Evolutionary conservation across 2,329 filamentous ascomycete genomes (phyloP).

Genomic region (Thermothelomyces thermophilus): DNA sequence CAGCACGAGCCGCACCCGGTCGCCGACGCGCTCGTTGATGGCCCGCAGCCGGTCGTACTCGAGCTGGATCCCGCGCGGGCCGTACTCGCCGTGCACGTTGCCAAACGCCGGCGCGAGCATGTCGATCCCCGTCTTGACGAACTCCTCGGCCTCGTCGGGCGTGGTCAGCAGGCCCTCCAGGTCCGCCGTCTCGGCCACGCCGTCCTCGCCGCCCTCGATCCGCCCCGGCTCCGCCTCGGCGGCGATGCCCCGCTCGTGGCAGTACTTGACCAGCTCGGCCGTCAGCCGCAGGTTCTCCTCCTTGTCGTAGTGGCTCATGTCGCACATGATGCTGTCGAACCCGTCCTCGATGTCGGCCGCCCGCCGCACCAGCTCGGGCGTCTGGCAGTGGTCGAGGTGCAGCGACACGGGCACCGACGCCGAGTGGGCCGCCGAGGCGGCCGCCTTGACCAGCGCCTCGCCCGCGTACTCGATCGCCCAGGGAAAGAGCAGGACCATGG

Average conservation of each 20-base stretch:
- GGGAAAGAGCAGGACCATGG: constrained; percentile 68
- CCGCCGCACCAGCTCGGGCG: constrained; percentile 52
- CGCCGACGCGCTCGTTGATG: constrained; percentile 39
- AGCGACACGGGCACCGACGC: constrained; percentile 55
- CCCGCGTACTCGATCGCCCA: constrained; percentile 65
- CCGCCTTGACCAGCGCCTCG: constrained; percentile 47
- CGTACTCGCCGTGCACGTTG: constrained; percentile 70
- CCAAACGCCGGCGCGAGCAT: constrained; percentile 70
- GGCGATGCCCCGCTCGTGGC: constrained; percentile 56
- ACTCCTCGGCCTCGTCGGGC: constrained; percentile 61
- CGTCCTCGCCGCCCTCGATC: constrained; percentile 57
- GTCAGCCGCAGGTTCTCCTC: constrained; percentile 59
- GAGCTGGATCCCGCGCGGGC: constrained; percentile 54
- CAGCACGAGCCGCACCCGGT: constrained; percentile 40
- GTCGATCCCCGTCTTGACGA: constrained; percentile 65
- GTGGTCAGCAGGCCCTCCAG: constrained; percentile 52
- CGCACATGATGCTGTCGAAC: constrained; percentile 68
- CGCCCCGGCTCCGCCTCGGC: constrained; percentile 64
- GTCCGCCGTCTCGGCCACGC: constrained; percentile 54
- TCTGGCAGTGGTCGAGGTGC: constrained; percentile 62
- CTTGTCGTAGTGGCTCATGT: constrained; percentile 65
- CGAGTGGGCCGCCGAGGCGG: constrained; percentile 48
- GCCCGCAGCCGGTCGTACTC: constrained; percentile 49
- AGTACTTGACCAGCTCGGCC: constrained; percentile 55
- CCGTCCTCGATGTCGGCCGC: constrained; percentile 52